These are phyloP conservation scores for Ganoderma meredithae DNA, from an alignment of 1,284 basidiomycete species.

Conservation along the genomic window DNA sequence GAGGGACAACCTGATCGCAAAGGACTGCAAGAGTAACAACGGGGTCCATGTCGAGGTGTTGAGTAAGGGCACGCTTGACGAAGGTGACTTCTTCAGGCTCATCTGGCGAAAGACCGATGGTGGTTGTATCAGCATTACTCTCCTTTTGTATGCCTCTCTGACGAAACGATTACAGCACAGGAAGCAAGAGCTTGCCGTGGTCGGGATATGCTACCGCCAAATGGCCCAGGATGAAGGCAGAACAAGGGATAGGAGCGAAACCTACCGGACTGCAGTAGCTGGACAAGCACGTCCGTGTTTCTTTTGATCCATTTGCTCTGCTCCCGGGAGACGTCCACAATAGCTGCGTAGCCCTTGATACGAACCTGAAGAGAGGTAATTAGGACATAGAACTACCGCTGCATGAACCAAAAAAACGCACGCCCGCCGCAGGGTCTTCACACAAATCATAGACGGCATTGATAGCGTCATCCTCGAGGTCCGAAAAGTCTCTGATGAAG, in stretches of 20 bases:
- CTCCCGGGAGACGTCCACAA: slow-evolving; percentile 66
- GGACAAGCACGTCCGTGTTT: slow-evolving; percentile 76
- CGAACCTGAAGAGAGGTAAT: slow-evolving; percentile 58
- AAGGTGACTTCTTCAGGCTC: slow-evolving; percentile 68
- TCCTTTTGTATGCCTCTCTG: background rate
- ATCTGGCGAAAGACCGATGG: slow-evolving; percentile 49
- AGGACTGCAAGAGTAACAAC: slow-evolving; percentile 67
- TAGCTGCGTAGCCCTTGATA: slow-evolving; percentile 68
- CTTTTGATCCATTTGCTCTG: slow-evolving; percentile 68
- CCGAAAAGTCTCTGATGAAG: slow-evolving; percentile 71
- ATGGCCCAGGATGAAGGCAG: background rate
- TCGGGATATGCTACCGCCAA: background rate
- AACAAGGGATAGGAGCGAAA: slow-evolving; percentile 29
- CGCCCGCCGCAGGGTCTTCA: slow-evolving; percentile 68
- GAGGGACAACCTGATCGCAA: slow-evolving; percentile 68
- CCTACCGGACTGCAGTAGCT: slow-evolving; percentile 77
- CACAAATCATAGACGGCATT: slow-evolving; percentile 79
- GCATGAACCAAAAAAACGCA: slow-evolving; percentile 37
- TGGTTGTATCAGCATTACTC: background rate
- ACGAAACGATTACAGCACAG: background rate
- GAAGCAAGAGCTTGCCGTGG: too few relatives aligned
- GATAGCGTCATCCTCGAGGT: slow-evolving; percentile 74
- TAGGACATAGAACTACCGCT: slow-evolving; percentile 17
- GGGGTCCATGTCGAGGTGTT: slow-evolving; percentile 71
- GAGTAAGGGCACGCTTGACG: slow-evolving; percentile 64